phyloP scores from a whole-genome alignment of 2,329 filamentous ascomycete genomes.

The Penicillium brevicompactum region DNA sequence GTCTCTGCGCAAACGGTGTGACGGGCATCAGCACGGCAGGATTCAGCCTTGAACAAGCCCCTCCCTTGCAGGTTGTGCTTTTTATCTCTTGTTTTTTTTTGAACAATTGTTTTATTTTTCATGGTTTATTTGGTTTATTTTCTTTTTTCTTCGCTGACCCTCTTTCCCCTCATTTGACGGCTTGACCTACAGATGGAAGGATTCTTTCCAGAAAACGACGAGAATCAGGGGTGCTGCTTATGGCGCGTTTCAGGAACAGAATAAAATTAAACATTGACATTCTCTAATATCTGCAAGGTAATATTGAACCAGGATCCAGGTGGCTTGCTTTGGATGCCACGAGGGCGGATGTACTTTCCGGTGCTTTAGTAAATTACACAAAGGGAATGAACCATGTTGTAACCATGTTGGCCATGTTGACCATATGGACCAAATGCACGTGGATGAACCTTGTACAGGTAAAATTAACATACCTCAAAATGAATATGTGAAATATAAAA shows the following conservation, averaged over 20 bases:
- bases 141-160: background rate
- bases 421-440: background rate
- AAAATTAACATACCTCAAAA: background rate
- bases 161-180: background rate
- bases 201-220: slow-evolving; percentile 13
- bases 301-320: background rate
- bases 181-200: slow-evolving; percentile 9
- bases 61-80: background rate
- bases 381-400: background rate
- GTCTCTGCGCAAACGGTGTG: background rate
- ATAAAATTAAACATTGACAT: background rate
- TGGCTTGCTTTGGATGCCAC: slow-evolving; percentile 8
- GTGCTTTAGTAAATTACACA: background rate
- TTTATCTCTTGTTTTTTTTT: background rate
- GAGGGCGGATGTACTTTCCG: slow-evolving; percentile 1
- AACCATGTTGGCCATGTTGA: background rate
- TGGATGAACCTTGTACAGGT: background rate
- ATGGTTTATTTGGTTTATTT: background rate
- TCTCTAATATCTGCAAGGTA: background rate
- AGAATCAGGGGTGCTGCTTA: slow-evolving; percentile 4
- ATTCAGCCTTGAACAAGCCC: background rate
- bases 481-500: too few species aligned
- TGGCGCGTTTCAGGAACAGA: slow-evolving; percentile 14
- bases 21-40: slow-evolving; percentile 1
- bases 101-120: background rate